Base-by-base conservation (phyloP, 768 basidiomycete genomes). In the Amanita rimosa region DNA sequence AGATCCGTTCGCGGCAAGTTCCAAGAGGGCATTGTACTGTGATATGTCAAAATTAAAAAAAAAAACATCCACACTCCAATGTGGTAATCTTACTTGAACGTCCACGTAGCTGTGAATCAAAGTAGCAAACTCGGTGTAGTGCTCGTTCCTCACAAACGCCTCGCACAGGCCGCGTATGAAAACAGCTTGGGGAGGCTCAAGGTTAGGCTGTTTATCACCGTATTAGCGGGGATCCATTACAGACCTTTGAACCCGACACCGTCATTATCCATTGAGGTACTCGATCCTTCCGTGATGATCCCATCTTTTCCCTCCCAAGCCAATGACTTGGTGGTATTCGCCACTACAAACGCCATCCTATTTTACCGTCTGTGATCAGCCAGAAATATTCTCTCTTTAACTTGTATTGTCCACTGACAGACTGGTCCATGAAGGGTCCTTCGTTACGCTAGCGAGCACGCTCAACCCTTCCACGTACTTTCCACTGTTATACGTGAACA, bases 401-500 rank as follows among this genome's bases (percentile, higher is more conserved):
- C 16, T n/a, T 38, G 17, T 17, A 27, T 11, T 49, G 26, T 14
- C 21, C 19, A 55, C 70, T 53, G 54, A 75, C 72, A 75, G 50
- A 1, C 52, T 58, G 33, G 54, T 67, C 73, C 73, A 75, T 33
- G 63, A 58, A 24, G 53, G 40, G 51, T 75, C 66, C 3, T 66
- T 64, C 9, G 70, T 73, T 26, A 75, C 63, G 44, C 63, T 64
- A 0, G 61, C 59, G 24, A 78, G 58, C 5, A 78, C 66, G 36
- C 66, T 70, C 45, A 76, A 59, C 1, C 75, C 76, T 54, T 78
- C 76, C 19, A 78, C 64, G 41, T 65, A 72, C 50, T 78, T 78
- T 21, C 77, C 75, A 24, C 63, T 70, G 50, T 77, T 78, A 52
- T 77, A 77, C 0, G 76, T 76, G 58, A 75, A 78, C 4, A 75